phyloP scores from a whole-genome alignment of 305 asterid species.

The Fraxinus ornus region DNA sequence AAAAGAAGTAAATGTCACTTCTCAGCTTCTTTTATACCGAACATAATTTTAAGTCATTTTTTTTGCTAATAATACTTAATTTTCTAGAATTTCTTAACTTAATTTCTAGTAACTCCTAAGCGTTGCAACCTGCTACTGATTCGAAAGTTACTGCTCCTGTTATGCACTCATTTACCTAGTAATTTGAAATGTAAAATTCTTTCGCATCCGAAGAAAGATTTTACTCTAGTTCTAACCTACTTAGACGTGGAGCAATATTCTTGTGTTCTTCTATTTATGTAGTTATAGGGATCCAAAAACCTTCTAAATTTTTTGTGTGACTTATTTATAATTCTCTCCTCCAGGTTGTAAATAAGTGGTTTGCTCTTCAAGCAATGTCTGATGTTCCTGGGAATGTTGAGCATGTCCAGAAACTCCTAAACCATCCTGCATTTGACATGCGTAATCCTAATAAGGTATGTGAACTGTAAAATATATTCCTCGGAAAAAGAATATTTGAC shows the following conservation, averaged over 20 bases:
- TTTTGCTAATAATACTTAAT: background rate
- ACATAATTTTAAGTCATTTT: background rate
- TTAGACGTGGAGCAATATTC: background rate
- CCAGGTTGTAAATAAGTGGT: conserved; percentile 90
- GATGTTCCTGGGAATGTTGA: conserved; percentile 82
- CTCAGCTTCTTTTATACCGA: background rate
- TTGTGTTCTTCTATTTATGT: background rate
- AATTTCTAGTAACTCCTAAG: background rate
- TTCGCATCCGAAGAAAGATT: background rate
- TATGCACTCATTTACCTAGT: background rate
- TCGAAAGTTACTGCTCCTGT: background rate
- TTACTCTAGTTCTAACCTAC: background rate
- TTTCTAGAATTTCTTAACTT: background rate
- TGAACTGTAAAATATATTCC: background rate
- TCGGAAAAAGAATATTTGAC: background rate
- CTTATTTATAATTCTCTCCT: background rate
- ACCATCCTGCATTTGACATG: conserved; percentile 84
- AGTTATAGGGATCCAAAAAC: background rate
- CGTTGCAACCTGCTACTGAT: background rate
- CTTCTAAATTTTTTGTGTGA: background rate
- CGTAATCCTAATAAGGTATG: conserved; percentile 90
- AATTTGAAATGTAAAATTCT: background rate
- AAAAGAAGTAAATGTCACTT: background rate
- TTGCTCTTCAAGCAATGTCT: conserved; percentile 82
- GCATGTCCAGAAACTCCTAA: conserved; percentile 72